phyloP scores from a whole-genome alignment of 2,329 filamentous ascomycete genomes.

The Diaporthe ilicicola region DNA sequence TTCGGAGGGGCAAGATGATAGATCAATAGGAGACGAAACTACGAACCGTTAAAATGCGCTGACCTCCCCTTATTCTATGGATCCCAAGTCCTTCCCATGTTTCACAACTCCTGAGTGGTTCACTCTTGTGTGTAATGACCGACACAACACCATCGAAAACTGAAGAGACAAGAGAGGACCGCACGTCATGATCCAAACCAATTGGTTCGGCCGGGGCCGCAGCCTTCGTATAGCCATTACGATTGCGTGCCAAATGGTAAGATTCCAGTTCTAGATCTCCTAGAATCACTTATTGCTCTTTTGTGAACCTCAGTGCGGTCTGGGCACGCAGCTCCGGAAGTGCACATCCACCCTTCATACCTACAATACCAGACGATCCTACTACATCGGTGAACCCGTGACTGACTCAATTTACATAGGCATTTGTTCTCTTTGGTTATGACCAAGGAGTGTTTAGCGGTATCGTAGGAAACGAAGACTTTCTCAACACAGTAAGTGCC shows the following conservation, averaged over 20 bases:
- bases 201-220: conserved; percentile 34
- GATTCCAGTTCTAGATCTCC: too few relatives aligned
- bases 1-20: not conserved
- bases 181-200: conserved; percentile 24
- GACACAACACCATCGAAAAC: not conserved
- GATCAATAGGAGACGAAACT: not conserved
- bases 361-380: too few relatives aligned
- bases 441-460: conserved; percentile 59
- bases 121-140: not conserved
- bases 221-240: conserved; percentile 34
- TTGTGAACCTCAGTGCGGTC: not conserved
- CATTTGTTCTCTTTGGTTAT: conserved; percentile 51
- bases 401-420: conserved; percentile 21
- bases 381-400: too few relatives aligned
- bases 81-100: not conserved
- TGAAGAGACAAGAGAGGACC: not conserved
- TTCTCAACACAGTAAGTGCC: conserved; percentile 43
- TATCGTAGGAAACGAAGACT: conserved; percentile 55
- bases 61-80: not conserved
- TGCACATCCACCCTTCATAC: not conserved
- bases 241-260: conserved; percentile 44
- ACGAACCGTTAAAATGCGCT: not conserved
- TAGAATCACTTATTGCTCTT: not conserved
- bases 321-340: not conserved
- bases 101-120: not conserved